These are phyloP conservation scores for Trichosporon faecale DNA, from an alignment of 1,284 basidiomycete species.

Conservation along the genomic window DNA sequence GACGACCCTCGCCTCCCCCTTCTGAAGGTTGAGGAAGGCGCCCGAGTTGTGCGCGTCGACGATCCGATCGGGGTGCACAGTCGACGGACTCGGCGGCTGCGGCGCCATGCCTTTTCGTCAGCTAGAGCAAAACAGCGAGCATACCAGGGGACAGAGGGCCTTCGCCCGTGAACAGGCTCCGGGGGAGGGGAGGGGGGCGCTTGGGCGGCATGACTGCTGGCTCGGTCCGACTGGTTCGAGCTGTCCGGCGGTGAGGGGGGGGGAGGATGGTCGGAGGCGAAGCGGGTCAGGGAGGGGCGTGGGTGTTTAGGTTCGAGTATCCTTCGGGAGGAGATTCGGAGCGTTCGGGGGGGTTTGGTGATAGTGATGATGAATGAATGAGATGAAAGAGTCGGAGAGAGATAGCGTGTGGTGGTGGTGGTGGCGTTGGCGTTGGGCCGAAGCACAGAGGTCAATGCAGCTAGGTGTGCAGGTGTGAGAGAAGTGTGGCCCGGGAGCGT, in stretches of 20 bases:
- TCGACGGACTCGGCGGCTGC: conserved; percentile 38
- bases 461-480: no score
- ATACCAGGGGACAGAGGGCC: conserved; percentile 45
- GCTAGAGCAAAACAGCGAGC: neutral
- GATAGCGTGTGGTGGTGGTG: neutral
- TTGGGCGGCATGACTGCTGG: conserved; percentile 39
- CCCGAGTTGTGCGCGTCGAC: conserved; percentile 42
- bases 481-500: neutral
- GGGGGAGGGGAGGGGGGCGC: conserved; percentile 42
- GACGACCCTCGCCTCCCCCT: neutral
- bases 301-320: neutral
- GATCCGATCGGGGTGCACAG: conserved; percentile 41
- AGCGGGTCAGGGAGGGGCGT: neutral
- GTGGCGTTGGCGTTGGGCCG: no score
- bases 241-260: neutral
- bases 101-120: conserved; percentile 32
- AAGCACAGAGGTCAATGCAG: no score
- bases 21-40: neutral
- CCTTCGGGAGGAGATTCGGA: neutral
- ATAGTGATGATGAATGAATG: neutral
- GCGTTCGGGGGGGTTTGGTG: no score
- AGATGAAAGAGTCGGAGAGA: neutral
- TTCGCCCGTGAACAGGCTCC: conserved; percentile 34
- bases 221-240: no score
- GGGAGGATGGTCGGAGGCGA: neutral